These are phyloP conservation scores for Helotiales sp. DNA, from an alignment of 2,329 filamentous ascomycete genomes.

Conservation along the genomic window DNA sequence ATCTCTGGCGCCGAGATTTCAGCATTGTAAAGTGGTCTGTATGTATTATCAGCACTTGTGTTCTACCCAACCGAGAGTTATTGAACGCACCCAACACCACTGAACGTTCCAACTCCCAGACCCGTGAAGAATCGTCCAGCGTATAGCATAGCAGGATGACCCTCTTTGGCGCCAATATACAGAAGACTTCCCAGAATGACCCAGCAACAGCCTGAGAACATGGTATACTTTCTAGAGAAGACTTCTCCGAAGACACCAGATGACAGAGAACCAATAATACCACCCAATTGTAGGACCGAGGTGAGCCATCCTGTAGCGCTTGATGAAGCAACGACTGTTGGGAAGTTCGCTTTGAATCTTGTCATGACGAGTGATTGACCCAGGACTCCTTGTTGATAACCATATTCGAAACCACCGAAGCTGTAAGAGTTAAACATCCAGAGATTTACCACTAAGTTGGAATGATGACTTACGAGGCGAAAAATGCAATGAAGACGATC, in stretches of 20 bases:
- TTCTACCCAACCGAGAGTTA: neutral
- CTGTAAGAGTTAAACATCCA: neutral
- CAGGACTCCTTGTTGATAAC: conserved; percentile 48
- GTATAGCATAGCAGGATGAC: neutral
- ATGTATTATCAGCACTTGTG: conserved; percentile 36
- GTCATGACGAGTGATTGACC: conserved; percentile 47
- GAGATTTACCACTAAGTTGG: neutral
- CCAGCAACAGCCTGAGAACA: conserved; percentile 35
- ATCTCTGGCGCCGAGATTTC: conserved; percentile 32
- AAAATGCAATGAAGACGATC: neutral
- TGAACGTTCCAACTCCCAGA: conserved; percentile 47
- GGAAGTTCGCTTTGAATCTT: conserved; percentile 42
- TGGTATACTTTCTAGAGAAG: conserved; percentile 33
- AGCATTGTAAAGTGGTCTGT: conserved; percentile 45
- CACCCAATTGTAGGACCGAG: conserved; percentile 47
- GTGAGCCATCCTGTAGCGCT: conserved; percentile 54
- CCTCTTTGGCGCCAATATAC: neutral
- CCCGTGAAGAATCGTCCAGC: conserved; percentile 47
- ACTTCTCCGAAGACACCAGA: conserved; percentile 39
- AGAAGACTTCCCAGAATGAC: conserved; percentile 36
- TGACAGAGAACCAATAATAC: conserved; percentile 49
- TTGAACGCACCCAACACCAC: neutral
- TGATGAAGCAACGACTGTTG: conserved; percentile 43
- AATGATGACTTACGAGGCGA: neutral
- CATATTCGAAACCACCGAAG: conserved; percentile 43